A percentile compares a stretch with the other conserved stretches of the same genome.
Evolutionary conservation across 371 early-diverging fungal species (phyloP).

Genomic region (Mucor ambiguus): DNA sequence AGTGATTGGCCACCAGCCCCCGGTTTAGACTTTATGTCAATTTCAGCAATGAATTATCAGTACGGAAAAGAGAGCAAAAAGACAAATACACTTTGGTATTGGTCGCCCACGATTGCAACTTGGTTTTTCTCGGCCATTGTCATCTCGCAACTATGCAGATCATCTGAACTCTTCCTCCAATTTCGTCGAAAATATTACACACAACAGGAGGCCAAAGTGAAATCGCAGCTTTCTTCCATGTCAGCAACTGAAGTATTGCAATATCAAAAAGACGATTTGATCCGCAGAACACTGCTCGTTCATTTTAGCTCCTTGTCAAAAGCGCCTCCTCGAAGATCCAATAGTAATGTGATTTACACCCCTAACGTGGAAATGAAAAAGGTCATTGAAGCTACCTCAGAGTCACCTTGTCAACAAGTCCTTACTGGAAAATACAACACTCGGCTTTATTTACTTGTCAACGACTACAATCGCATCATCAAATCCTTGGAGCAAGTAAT

Average conservation of each 20-base stretch:
- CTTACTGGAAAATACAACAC: slow-evolving; percentile 15
- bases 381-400: neutral
- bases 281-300: slow-evolving; percentile 21
- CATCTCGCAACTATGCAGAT: slow-evolving; percentile 44
- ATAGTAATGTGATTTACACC: neutral
- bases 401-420: slow-evolving; percentile 1
- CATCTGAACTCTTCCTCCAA: slow-evolving; percentile 51
- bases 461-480: slow-evolving; percentile 12
- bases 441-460: neutral
- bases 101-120: slow-evolving; percentile 60
- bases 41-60: slow-evolving; percentile 37
- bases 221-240: slow-evolving; percentile 30
- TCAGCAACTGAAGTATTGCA: slow-evolving; percentile 30
- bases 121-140: slow-evolving; percentile 59
- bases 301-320: neutral
- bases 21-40: slow-evolving; percentile 38
- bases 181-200: slow-evolving; percentile 57
- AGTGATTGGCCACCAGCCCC: slow-evolving; percentile 50
- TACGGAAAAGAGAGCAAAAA: slow-evolving; percentile 19
- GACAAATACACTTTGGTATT: slow-evolving; percentile 44
- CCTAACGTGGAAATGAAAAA: neutral
- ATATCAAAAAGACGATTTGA: slow-evolving; percentile 29
- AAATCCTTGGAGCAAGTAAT: slow-evolving; percentile 3
- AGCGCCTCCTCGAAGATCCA: neutral
- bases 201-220: slow-evolving; percentile 7